These are phyloP conservation scores for Allium fistulosum DNA, from an alignment of 106 monocot species.

Conservation along the genomic window DNA sequence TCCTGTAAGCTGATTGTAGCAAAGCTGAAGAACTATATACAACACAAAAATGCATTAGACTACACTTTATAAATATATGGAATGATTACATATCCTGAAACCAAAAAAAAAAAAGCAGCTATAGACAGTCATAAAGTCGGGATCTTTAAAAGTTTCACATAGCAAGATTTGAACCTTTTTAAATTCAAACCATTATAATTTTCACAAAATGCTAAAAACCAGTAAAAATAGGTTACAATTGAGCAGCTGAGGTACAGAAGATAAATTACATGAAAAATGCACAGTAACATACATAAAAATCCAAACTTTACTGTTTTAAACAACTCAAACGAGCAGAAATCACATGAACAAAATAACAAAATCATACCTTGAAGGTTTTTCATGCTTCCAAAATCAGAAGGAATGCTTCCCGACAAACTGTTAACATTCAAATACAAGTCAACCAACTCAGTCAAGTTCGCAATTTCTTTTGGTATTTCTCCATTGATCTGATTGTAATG, in stretches of 20 bases:
- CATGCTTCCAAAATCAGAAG: conserved; percentile 56
- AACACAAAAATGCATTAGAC: not conserved
- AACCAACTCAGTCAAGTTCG: conserved; percentile 34
- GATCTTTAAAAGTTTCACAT: not conserved
- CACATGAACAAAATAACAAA: not conserved
- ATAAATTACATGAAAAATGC: not conserved
- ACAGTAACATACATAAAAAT: not conserved
- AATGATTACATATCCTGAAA: not conserved
- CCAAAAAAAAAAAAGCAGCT: not conserved
- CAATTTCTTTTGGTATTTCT: conserved; percentile 52
- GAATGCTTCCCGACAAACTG: conserved; percentile 59
- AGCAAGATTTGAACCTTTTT: conserved; percentile 1
- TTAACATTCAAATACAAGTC: conserved; percentile 90
- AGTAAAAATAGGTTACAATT: not conserved
- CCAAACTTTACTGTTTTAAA: not conserved
- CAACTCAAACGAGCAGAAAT: not conserved
- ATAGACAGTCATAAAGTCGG: not conserved
- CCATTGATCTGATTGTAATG: conserved; percentile 60
- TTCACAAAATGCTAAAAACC: not conserved
- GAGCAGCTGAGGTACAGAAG: not conserved
- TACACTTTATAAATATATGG: not conserved
- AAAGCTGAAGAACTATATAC: conserved; percentile 71
- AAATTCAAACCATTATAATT: not conserved
- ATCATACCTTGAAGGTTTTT: conserved; percentile 66
- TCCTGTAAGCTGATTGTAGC: conserved; percentile 74